Evolutionary conservation across 768 basidiomycete genomes (phyloP).

Genomic region (Podaxis pistillaris): DNA sequence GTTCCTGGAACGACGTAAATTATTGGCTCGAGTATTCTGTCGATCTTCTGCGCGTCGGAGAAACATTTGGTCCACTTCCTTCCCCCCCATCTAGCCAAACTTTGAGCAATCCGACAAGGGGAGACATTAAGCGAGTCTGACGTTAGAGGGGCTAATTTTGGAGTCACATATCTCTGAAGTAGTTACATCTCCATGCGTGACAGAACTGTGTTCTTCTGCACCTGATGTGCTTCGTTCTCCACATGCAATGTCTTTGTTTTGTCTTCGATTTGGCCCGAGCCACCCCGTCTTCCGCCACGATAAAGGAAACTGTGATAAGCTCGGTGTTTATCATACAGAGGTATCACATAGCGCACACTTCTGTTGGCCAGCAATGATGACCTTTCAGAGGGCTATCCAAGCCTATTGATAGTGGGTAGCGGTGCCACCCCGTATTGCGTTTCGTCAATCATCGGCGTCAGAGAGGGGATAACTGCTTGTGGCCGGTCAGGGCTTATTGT

Average conservation of each 20-base stretch:
- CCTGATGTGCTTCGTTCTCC: not conserved
- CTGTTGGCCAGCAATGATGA: slow-evolving; percentile 46
- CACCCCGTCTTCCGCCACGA: slow-evolving; percentile 52
- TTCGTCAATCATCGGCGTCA: slow-evolving; percentile 34
- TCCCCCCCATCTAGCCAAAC: not conserved
- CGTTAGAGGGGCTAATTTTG: not conserved
- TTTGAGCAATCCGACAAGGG: not conserved
- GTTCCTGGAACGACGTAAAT: not conserved
- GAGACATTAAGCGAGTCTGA: not conserved
- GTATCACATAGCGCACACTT: slow-evolving; percentile 45
- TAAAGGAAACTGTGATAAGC: slow-evolving; percentile 50
- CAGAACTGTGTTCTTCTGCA: not conserved
- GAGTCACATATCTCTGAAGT: not conserved
- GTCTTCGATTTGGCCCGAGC: not conserved
- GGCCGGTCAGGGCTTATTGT: not conserved
- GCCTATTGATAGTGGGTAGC: slow-evolving; percentile 37
- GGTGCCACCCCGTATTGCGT: slow-evolving; percentile 33
- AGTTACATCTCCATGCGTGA: not conserved
- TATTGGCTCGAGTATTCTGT: not conserved
- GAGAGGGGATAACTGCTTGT: not conserved
- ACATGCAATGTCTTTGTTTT: not conserved
- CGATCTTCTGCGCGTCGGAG: not conserved
- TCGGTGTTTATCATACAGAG: slow-evolving; percentile 51
- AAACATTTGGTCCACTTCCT: not conserved
- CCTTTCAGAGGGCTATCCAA: slow-evolving; percentile 34